Evolutionary conservation across 176 grass and related monocot genomes (phyloP).

Genomic region (maize (Zea mays)): DNA sequence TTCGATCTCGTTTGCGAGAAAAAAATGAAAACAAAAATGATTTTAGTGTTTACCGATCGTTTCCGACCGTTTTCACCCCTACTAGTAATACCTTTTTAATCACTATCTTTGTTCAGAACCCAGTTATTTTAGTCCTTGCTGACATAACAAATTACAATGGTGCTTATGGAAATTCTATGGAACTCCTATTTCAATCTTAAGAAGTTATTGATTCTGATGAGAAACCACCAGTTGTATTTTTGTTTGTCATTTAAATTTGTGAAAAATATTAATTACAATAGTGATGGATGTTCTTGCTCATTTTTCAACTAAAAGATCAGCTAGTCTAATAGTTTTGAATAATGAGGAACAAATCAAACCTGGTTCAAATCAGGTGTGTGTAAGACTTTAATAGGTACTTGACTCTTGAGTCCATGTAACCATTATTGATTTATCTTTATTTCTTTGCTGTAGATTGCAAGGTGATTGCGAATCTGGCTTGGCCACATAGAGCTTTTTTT

Average conservation of each 20-base stretch:
- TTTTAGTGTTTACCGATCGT: no score
- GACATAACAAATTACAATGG: background rate
- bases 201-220: background rate
- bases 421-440: conserved; percentile 21
- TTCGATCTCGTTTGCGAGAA: no score
- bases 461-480: conserved; percentile 19
- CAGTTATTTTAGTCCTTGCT: background rate
- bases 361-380: background rate
- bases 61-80: no score
- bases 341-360: background rate
- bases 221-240: background rate
- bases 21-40: no score
- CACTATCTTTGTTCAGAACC: background rate
- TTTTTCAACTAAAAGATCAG: background rate
- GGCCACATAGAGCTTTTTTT: conserved; percentile 12
- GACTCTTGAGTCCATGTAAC: background rate
- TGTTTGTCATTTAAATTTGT: conserved; percentile 15
- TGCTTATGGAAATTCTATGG: background rate
- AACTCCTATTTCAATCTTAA: background rate
- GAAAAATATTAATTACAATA: background rate
- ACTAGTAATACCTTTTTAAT: background rate
- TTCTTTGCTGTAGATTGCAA: conserved; percentile 30
- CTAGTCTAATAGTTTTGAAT: background rate
- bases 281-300: background rate
- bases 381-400: background rate